Evolutionary conservation across 176 grass and related monocot genomes (phyloP), one percentile per base, ranked within the genome.

Genomic region (Carex cristatella): DNA sequence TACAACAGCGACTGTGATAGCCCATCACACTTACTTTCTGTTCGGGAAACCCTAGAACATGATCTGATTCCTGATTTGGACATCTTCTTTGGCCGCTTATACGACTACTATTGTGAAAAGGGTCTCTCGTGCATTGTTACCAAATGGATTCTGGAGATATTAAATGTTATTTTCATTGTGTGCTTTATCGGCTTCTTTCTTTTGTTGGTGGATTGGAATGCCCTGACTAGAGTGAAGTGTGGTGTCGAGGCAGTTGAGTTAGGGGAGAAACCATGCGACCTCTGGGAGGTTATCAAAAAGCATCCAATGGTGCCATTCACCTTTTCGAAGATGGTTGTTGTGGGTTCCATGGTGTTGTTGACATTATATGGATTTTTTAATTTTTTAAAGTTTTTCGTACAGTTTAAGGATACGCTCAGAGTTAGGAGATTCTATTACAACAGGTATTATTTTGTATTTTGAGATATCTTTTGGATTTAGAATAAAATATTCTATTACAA

Each of bases 311-410:
- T 92, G 62, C 96, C 93, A 1, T 95, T 99, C 79, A 95, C 96
- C 27, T 85, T 93, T 88, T 86, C 85, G n/a, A 99, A 99, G 92
- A 87, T 92, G 85, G 85, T 95, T 58, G 92, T 90, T 69, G 64
- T 95, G 79, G 96, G 90, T 55, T 99, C 93, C 35, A 95, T 99
- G 91, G 48, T 91, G 84, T 90, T 99, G 89, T 65, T 99, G 84
- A 85, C 88, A 38, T 78, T 88, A 18, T 99, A 99, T 92, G 96
- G 93, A 60, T 87, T 99, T 65, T 87, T 92, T 73, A 99, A 95
- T 84, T 99, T 99, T 82, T 83, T 99, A 66, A 99, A 95, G 88
- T 99, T 99, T 89, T 94, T 95, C 84, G 84, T 95, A 77, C 96
- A 94, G 84, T 84, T 99, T 32, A 94, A 87, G 84, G 91, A 89